Conservation (phyloP, 108 stramenopile species). For the Tribonema minus region DNA sequence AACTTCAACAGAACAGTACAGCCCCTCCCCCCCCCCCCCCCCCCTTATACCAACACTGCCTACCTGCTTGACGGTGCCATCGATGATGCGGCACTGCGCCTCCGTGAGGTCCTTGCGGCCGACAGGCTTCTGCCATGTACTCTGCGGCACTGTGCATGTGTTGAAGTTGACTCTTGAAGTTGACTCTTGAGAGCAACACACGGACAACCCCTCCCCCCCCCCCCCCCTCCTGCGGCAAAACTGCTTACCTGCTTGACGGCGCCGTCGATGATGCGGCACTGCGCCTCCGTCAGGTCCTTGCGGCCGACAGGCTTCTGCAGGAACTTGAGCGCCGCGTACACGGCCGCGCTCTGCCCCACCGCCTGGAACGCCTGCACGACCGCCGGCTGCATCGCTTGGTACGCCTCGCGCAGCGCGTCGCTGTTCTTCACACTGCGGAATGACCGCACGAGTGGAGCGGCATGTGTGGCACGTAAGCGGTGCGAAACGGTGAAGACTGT, state of each 20-base stretch:
- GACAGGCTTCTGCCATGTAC: too few species aligned
- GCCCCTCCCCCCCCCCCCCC: too few species aligned
- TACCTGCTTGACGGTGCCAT: slow-evolving; percentile 58
- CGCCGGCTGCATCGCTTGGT: slow-evolving; percentile 71
- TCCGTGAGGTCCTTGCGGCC: slow-evolving; percentile 60
- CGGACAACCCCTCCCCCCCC: too few species aligned
- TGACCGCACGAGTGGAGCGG: too few species aligned
- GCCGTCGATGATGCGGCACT: slow-evolving; percentile 71
- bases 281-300: slow-evolving; percentile 59
- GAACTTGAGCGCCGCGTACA: slow-evolving; percentile 78
- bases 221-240: too few species aligned
- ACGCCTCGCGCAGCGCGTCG: slow-evolving; percentile 81
- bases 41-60: too few species aligned
- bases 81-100: slow-evolving; percentile 72
- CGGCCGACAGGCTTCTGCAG: slow-evolving; percentile 38
- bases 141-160: too few species aligned
- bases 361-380: slow-evolving; percentile 80
- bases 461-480: too few species aligned
- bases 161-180: too few species aligned
- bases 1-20: too few species aligned
- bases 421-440: slow-evolving; percentile 95
- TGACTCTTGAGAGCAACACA: too few species aligned
- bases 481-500: too few species aligned
- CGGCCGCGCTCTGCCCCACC: slow-evolving; percentile 74
- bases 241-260: slow-evolving; percentile 54